A percentile compares a stretch with the other conserved stretches of the same genome.
Evolutionary conservation across 2,329 filamentous ascomycete genomes (phyloP).

Genomic region (Penicillium sp.): DNA sequence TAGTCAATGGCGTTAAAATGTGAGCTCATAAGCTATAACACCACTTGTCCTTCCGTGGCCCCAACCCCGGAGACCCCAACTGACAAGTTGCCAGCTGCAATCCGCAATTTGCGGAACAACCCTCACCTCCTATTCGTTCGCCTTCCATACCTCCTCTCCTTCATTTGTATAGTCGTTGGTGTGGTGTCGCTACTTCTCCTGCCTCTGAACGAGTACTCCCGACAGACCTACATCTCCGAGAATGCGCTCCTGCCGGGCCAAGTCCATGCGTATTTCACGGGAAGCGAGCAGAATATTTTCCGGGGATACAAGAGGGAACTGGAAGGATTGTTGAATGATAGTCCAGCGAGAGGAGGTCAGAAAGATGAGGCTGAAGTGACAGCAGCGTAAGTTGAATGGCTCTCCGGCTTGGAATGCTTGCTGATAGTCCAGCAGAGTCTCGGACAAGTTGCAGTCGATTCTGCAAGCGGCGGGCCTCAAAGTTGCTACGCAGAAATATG

Average conservation of each 20-base stretch:
- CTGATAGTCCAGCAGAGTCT: slow-evolving; percentile 46
- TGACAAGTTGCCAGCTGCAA: slow-evolving; percentile 32
- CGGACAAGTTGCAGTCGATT: slow-evolving; percentile 71
- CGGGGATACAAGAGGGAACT: slow-evolving; percentile 86
- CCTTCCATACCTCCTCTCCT: slow-evolving; percentile 82
- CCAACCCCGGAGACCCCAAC: background rate
- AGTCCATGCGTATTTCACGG: slow-evolving; percentile 96
- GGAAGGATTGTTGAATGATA: slow-evolving; percentile 47
- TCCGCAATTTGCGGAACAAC: slow-evolving; percentile 67
- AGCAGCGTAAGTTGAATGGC: slow-evolving; percentile 27
- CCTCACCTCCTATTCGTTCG: slow-evolving; percentile 70
- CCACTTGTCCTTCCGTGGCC: slow-evolving; percentile 2
- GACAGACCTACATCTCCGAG: slow-evolving; percentile 93
- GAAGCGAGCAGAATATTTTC: slow-evolving; percentile 93
- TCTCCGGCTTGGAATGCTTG: slow-evolving; percentile 2
- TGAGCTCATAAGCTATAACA: slow-evolving; percentile 22
- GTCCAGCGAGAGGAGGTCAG: slow-evolving; percentile 31
- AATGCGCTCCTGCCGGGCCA: slow-evolving; percentile 94
- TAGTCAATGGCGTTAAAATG: slow-evolving; percentile 43
- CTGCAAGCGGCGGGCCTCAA: slow-evolving; percentile 79
- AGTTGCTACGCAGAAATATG: slow-evolving; percentile 82
- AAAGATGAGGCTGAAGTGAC: slow-evolving; percentile 25
- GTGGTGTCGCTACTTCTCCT: slow-evolving; percentile 87
- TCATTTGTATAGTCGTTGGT: slow-evolving; percentile 79
- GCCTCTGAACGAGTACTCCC: slow-evolving; percentile 85